Percentiles rank a stretch among this genome's conserved stretches.
These are phyloP conservation scores for Psidium guajava DNA, from an alignment of 345 rosid species.

Conservation along the genomic window DNA sequence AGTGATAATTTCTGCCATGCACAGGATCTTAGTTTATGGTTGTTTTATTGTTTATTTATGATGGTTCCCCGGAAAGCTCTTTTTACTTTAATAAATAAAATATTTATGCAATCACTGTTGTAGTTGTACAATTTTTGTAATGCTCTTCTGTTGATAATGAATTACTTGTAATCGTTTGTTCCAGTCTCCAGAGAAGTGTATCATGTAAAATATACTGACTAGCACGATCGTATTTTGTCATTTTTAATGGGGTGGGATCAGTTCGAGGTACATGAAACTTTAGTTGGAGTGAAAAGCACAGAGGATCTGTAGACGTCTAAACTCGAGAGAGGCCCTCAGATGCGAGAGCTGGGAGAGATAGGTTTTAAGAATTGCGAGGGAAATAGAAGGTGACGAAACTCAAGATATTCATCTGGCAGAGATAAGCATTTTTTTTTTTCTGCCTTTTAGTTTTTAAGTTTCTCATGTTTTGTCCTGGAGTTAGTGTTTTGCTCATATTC, in stretches of 20 bases:
- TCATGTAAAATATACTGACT: not conserved
- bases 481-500: constrained; percentile 1
- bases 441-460: not conserved
- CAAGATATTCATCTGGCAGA: too few relatives aligned
- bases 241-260: constrained; percentile 70
- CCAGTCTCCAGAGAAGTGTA: not conserved
- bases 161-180: not conserved
- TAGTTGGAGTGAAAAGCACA: constrained; percentile 87
- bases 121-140: too few relatives aligned
- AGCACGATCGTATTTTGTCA: not conserved
- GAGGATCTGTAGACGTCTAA: constrained; percentile 89
- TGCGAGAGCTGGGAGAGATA: constrained; percentile 54
- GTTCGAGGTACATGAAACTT: constrained; percentile 56
- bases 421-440: too few relatives aligned
- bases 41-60: too few relatives aligned
- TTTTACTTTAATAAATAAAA: too few relatives aligned
- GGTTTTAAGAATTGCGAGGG: too few relatives aligned
- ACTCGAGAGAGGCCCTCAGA: constrained; percentile 57
- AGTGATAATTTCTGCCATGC: not conserved
- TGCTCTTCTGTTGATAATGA: not conserved
- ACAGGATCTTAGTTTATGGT: not conserved
- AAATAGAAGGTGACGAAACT: too few relatives aligned
- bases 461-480: not conserved
- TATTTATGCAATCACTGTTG: not conserved
- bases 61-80: too few relatives aligned